These are phyloP conservation scores for Onygenales sp. DNA, from an alignment of 2,329 filamentous ascomycete genomes.

Conservation along the genomic window DNA sequence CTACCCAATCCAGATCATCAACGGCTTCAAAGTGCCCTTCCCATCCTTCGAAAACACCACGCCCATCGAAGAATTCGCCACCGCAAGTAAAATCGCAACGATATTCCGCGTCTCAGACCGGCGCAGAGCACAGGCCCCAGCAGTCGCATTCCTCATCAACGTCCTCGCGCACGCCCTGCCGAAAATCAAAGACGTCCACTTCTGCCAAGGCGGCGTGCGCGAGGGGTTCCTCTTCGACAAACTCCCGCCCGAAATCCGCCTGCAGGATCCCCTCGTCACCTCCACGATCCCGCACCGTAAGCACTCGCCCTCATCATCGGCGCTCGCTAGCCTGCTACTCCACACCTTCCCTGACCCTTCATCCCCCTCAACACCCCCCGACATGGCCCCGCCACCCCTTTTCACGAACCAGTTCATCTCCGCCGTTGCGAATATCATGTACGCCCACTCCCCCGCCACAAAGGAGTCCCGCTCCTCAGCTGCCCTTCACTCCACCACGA, in stretches of 20 bases:
- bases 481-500: constrained; percentile 63
- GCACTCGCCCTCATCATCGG: constrained; percentile 38
- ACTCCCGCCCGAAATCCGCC: constrained; percentile 50
- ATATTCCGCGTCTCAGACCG: constrained; percentile 70
- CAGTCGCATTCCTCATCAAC: constrained; percentile 71
- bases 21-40: constrained; percentile 58
- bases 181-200: constrained; percentile 62
- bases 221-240: constrained; percentile 73
- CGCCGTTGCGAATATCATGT: constrained; percentile 52
- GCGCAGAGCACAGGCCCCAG: constrained; percentile 70
- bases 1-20: constrained; percentile 76
- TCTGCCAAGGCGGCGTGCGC: constrained; percentile 79
- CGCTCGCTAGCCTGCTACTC: constrained; percentile 32
- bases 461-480: constrained; percentile 53
- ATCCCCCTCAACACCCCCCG: constrained; percentile 12
- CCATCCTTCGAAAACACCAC: constrained; percentile 49
- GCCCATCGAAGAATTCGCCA: constrained; percentile 33
- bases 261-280: constrained; percentile 56
- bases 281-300: constrained; percentile 48
- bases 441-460: constrained; percentile 40
- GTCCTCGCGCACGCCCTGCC: constrained; percentile 62
- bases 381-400: constrained; percentile 26
- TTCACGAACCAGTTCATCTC: constrained; percentile 41
- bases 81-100: constrained; percentile 21
- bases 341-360: constrained; percentile 34